phyloP scores from a whole-genome alignment of 148 eudicot genomes.

The Dysphania ambrosioides region DNA sequence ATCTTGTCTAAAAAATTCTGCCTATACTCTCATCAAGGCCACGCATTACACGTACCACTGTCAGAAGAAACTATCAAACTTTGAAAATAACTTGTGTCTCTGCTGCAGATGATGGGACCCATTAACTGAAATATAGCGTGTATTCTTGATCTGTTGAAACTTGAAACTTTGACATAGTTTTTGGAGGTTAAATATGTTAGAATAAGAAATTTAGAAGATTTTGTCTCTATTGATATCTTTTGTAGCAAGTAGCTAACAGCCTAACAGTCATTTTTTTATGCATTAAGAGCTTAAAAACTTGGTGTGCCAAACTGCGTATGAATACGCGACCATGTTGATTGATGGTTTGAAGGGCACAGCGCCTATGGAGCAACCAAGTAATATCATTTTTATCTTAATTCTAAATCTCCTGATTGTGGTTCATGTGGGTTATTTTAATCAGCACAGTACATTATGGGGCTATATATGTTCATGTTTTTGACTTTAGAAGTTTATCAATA shows the following conservation, averaged over 20 bases:
- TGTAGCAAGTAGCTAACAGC: neutral
- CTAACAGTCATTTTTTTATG: neutral
- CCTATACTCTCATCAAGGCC: neutral
- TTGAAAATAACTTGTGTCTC: neutral
- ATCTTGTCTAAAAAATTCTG: neutral
- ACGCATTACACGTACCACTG: neutral
- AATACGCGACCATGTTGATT: neutral
- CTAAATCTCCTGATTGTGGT: neutral
- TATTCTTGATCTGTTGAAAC: neutral
- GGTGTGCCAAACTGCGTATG: neutral
- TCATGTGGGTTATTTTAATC: neutral
- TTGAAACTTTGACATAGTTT: neutral
- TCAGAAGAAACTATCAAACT: neutral
- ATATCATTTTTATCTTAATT: neutral
- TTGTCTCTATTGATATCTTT: neutral
- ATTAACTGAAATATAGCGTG: neutral
- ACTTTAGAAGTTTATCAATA: too few relatives aligned
- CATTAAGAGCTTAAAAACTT: neutral
- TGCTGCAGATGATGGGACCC: neutral
- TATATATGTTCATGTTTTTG: too few relatives aligned
- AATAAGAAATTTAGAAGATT: neutral
- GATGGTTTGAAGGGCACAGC: neutral
- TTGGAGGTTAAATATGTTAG: neutral
- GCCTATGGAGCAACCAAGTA: neutral
- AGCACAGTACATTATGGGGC: neutral